Base-by-base conservation (phyloP, 257 asterid species). In the Capsicum pubescens region DNA sequence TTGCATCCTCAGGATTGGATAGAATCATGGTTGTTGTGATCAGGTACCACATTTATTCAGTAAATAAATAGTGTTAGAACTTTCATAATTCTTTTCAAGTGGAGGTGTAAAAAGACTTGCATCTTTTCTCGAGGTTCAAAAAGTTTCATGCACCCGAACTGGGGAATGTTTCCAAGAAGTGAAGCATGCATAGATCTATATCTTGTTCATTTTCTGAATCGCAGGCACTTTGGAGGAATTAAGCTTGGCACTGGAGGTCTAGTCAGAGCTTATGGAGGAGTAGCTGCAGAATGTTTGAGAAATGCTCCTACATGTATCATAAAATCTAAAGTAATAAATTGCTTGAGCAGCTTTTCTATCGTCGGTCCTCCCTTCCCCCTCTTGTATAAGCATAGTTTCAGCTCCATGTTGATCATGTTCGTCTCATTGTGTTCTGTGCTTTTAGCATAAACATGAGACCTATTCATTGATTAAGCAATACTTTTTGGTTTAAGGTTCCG, bases 171-270 rank as follows among this genome's bases (percentile, higher is more conserved):
- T 35, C 60, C 39, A 26, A 46, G 46, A 50, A 8, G 13, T 11
- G 1, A 69, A 17, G 12, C 35, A 58, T 32, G 9, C 15, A 15
- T 52, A 5, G 8, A 1, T 66, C 26, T 69, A 57, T 44, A 82
- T 84, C 5, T 50, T 36, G 32, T 71, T 78, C 70, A 61, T 35
- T 78, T 67, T 82, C 50, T 79, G 59, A 67, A 58, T 60, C 21
- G 32, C 81, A 96, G 99, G 89, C 87, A 94, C 82, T 94, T 96
- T 82, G 98, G 98, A 86, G 99, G 99, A 83, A 96, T 94, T 87
- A 94, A 96, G 86, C 98, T 96, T 64, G 98, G 99, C 61, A 93
- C 98, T n/a, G 99, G 99, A 83, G 99, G 99, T 85, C 80, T 96
- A 69, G 98, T 96, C 82, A 91, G 98, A 90, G 98, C 99, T 71